Conservation (phyloP, 2,329 filamentous ascomycete genomes). For the Sporothrix pseudoabietina region DNA sequence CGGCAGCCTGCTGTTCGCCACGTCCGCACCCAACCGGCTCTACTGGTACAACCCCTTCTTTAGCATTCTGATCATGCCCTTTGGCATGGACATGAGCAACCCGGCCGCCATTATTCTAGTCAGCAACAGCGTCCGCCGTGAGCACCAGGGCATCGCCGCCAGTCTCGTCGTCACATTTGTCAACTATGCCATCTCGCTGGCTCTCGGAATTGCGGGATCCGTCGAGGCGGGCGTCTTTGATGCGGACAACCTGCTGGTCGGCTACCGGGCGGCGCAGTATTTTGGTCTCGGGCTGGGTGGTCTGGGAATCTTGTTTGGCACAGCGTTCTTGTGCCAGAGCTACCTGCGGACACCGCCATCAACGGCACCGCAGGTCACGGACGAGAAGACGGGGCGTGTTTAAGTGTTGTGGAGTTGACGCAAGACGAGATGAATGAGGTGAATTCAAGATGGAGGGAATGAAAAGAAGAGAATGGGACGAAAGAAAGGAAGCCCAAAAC, state of each 20-base stretch:
- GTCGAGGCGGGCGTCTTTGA: slow-evolving; percentile 52
- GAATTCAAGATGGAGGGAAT: background rate
- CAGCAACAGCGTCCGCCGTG: slow-evolving; percentile 52
- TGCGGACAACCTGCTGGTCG: slow-evolving; percentile 39
- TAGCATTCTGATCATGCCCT: slow-evolving; percentile 59
- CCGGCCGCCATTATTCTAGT: slow-evolving; percentile 64
- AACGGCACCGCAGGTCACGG: background rate
- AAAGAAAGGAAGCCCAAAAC: background rate
- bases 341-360: slow-evolving; percentile 27
- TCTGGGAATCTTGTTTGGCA: slow-evolving; percentile 42
- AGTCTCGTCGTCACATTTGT: slow-evolving; percentile 65
- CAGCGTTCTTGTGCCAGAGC: slow-evolving; percentile 39
- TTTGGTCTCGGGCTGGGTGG: slow-evolving; percentile 48
- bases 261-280: slow-evolving; percentile 46
- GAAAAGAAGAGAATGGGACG: background rate
- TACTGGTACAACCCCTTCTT: slow-evolving; percentile 69
- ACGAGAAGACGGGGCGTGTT: slow-evolving; percentile 14
- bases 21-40: slow-evolving; percentile 55
- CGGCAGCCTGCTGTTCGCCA: slow-evolving; percentile 49
- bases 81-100: slow-evolving; percentile 68
- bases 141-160: slow-evolving; percentile 52
- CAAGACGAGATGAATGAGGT: background rate
- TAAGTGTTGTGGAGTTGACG: background rate
- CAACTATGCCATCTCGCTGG: slow-evolving; percentile 69
- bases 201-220: slow-evolving; percentile 66